Evolutionary conservation across 352 stramenopile genomes (phyloP), one percentile per base, ranked within the genome.

Genomic region (Phytophthora hibernalis): DNA sequence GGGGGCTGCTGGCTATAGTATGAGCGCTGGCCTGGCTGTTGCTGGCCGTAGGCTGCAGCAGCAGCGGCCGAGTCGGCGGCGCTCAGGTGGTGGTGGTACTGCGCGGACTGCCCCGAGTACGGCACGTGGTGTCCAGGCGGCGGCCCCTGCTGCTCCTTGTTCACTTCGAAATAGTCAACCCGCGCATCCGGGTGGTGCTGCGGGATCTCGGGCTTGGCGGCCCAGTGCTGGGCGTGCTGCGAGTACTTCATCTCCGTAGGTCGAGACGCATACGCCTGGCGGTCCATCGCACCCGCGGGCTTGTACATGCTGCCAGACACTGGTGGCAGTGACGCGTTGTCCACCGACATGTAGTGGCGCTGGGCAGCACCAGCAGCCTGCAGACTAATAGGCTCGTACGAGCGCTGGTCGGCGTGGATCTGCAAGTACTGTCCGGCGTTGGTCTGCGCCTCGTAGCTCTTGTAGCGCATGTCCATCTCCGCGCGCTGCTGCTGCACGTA

Each of bases 381-480:
- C 73, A 91, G 72, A 49, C 74, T 79, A 38, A 94, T 90, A 11
- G 79, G 72, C 62, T 94, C 85, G 63, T 94, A 94, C 24, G 79
- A 85, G 26, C 84, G 78, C 63, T 92, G 85, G 55, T 94, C 83
- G 15, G 68, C 70, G 68, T 94, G 85, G 48, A 92, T 85, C 55
- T 85, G 81, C 49, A 93, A 60, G 56, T 91, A 94, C 68, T 86
- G 83, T n/a, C 71, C 75, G 18, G 68, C 65, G 11, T 72, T 83
- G 3, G 43, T 35, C 5, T 54, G 35, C 11, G 76, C 61, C 13
- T 92, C 83, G 68, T 93, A 92, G 20, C 58, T 61, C 77, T 93
- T 93, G 74, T 90, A 93, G 20, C 82, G 84, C 76, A 89, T 82
- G 55, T 92, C 84, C 79, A 92, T 79, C 21, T 91, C 82, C 6